Evolutionary conservation across 495 filamentous ascomycete genomes (phyloP), one percentile per base, ranked within the genome.

Genomic region (Penicillium arizonense): DNA sequence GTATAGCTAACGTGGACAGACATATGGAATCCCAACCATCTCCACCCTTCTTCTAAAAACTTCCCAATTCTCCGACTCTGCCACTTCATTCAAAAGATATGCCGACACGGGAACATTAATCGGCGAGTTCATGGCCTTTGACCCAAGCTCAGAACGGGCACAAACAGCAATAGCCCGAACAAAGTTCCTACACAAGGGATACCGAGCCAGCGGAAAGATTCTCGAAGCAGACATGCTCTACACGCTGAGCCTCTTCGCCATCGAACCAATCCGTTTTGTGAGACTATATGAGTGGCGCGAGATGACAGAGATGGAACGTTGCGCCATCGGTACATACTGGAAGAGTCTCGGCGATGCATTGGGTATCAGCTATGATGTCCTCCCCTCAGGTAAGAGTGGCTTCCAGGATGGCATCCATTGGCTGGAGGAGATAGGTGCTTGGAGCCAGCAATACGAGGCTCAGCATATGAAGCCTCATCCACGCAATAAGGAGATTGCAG

Each of bases 11-110:
- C 34, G n/a, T 23, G 2, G 16, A 9, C 50, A 83, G 77, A 86
- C 85, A 16, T 88, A 88, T 53, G 83, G 80, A 5, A 80, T 88
- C n/a, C 82, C 83, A 5, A 78, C 80, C 4, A 87, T 86, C 20
- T 82, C 79, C 11, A 75, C 67, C 11, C 67, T 87, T 0, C 72
- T 88, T 1, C 69, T 81, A 0, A 71, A 75, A 26, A 87, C 84
- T 10, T 76, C 75, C 4, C 78, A 87, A 37, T 74, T 88, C 34
- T 74, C 80, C 4, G 68, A 77, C 48, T 60, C 71, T 0, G 61
- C 62, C 1, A 80, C 67, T 24, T 79, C 80, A 6, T 72, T 75
- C 21, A 87, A 86, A 55, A 75, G 85, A 47, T 86, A 85, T 40
- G 80, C 82, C 20, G 86, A 88, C 60, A 89, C 86, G 0, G 73